Evolutionary conservation across 2,329 filamentous ascomycete genomes (phyloP), one percentile per base, ranked within the genome.

Genomic region (Trematosphaeria pertusa): DNA sequence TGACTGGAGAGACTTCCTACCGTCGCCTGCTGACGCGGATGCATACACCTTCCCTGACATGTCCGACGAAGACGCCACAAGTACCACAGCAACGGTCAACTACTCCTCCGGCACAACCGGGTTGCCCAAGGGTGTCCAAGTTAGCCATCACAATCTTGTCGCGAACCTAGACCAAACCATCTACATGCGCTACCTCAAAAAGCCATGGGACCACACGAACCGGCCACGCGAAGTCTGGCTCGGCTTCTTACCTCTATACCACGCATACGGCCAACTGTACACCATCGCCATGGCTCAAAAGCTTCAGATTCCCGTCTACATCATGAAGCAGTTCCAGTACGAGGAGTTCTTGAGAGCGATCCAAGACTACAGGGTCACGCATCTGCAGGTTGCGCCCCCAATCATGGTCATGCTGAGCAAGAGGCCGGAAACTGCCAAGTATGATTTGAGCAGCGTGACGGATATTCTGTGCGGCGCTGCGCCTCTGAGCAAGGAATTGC

Each of bases 101-200:
- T 81, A 78, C 63, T 78, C 73, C 19, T 79, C 75, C 5, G 78
- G 79, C 1, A 81, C 79, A 0, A 81, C 78, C 0, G 79, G 79
- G 2, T 61, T 80, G 5, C 78, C 79, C 5, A 81, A 81, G 56
- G 78, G 78, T 15, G 78, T 81, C 3, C 75, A 74, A 54, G 71
- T 81, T 20, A 76, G 75, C 19, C 78, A 81, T 52, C 63, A 73
- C 48, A 81, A 80, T 49, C 64, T 81, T 20, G 71, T 80, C 22
- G 73, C 79, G 30, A 81, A 82, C 48, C 71, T 77, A 3, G 74
- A 75, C 43, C 80, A 83, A 59, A 75, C 73, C 3, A 75, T 78
- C 34, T 75, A 74, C 61, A 75, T 78, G 60, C 69, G 72, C 17
- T 76, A 75, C 48, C 61, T 71, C 7, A 58, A 71, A 37, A 75